Conservation (phyloP, 768 basidiomycete genomes). For the Pleurotus salmoneostramineus region DNA sequence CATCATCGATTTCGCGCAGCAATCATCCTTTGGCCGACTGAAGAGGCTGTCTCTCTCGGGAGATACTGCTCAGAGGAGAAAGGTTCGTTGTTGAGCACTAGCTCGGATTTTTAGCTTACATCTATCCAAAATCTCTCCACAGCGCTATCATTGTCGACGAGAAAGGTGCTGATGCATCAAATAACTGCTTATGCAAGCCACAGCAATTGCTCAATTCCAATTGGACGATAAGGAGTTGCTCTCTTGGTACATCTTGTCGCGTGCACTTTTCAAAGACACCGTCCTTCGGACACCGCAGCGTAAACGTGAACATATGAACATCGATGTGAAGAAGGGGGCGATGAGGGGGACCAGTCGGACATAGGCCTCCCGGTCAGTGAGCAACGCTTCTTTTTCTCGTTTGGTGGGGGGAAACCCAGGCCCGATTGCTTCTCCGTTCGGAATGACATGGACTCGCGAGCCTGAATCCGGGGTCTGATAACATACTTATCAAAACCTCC, state of each 20-base stretch:
- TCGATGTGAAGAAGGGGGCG: background rate
- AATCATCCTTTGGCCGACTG: no score
- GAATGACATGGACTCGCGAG: background rate
- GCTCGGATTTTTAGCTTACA: background rate
- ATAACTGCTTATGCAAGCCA: background rate
- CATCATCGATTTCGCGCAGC: background rate
- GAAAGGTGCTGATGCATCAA: background rate
- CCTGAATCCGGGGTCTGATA: constrained; percentile 4
- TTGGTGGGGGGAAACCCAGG: no score
- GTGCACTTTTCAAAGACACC: background rate
- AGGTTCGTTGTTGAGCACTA: constrained; percentile 2
- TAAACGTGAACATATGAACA: no score
- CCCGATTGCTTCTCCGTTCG: background rate
- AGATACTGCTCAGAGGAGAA: background rate
- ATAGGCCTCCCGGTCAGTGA: background rate
- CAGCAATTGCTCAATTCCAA: background rate
- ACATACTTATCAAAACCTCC: background rate
- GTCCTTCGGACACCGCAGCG: no score
- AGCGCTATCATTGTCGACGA: background rate
- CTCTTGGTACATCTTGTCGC: background rate
- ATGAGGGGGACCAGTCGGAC: background rate
- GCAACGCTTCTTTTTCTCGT: no score
- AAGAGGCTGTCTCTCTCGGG: background rate
- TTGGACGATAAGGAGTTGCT: constrained; percentile 3
- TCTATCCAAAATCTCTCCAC: constrained; percentile 1